phyloP scores from a whole-genome alignment of 2,329 filamentous ascomycete genomes.

The Stagonosporopsis cucurbitacearum region DNA sequence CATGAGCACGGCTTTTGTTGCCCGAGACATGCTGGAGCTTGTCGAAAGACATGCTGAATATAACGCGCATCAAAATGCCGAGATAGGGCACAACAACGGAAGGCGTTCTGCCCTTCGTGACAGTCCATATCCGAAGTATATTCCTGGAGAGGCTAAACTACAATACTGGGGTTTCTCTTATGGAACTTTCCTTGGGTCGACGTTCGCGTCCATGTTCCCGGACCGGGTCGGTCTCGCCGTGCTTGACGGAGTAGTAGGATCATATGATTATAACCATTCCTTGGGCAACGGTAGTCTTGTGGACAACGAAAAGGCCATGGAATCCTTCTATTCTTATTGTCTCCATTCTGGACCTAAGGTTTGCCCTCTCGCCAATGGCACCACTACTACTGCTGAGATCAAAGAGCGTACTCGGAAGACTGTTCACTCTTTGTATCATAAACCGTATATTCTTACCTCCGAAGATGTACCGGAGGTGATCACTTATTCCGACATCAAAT shows the following conservation, averaged over 20 bases:
- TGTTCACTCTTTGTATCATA: conserved; percentile 48
- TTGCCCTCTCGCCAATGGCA: conserved; percentile 51
- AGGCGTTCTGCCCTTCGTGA: background rate
- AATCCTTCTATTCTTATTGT: conserved; percentile 55
- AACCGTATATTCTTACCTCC: conserved; percentile 48
- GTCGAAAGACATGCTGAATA: conserved; percentile 53
- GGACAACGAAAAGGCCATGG: conserved; percentile 54
- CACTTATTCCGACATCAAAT: conserved; percentile 51
- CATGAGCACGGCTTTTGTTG: conserved; percentile 56
- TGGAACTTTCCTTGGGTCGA: conserved; percentile 52
- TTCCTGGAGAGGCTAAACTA: conserved; percentile 37
- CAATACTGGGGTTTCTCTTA: conserved; percentile 58
- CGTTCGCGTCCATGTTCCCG: conserved; percentile 50
- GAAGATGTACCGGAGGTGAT: conserved; percentile 42
- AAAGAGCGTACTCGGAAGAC: conserved; percentile 43
- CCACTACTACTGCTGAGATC: conserved; percentile 43
- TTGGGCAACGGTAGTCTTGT: conserved; percentile 51
- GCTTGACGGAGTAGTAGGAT: conserved; percentile 57
- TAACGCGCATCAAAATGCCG: conserved; percentile 21
- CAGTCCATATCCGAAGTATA: conserved; percentile 7
- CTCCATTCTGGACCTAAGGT: conserved; percentile 46
- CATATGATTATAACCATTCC: conserved; percentile 43
- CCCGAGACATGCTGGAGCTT: conserved; percentile 58
- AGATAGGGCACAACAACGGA: conserved; percentile 1
- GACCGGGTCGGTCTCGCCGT: conserved; percentile 44